Conservation (phyloP, 2,329 filamentous ascomycete species). For the Calonectria ilicicola region DNA sequence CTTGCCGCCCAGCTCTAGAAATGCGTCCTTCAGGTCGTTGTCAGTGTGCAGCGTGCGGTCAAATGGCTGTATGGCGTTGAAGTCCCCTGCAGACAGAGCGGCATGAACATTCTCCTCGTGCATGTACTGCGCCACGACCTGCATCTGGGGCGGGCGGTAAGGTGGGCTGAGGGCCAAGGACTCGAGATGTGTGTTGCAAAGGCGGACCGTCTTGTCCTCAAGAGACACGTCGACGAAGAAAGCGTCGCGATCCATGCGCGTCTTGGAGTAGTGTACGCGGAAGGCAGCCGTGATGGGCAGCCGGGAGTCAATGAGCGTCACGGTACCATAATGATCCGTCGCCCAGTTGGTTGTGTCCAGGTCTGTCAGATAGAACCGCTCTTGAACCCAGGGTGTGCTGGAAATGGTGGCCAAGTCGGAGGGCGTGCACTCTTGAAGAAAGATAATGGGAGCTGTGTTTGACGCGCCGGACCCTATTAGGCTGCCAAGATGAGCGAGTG, state of each 20-base stretch:
- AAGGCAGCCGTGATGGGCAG: slow-evolving; percentile 59
- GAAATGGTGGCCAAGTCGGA: slow-evolving; percentile 59
- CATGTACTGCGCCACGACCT: slow-evolving; percentile 57
- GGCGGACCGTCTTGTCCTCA: slow-evolving; percentile 50
- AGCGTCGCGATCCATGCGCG: slow-evolving; percentile 64
- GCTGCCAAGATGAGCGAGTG: slow-evolving; percentile 43
- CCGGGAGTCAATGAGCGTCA: slow-evolving; percentile 61
- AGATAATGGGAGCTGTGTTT: slow-evolving; percentile 53
- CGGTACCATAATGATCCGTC: slow-evolving; percentile 62
- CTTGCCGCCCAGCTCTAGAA: slow-evolving; percentile 61
- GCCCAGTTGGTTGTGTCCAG: slow-evolving; percentile 57
- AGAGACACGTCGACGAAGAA: slow-evolving; percentile 63
- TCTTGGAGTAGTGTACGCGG: slow-evolving; percentile 62
- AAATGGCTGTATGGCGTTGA: slow-evolving; percentile 69
- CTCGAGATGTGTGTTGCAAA: slow-evolving; percentile 70
- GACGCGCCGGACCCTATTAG: slow-evolving; percentile 14
- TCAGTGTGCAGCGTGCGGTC: slow-evolving; percentile 61
- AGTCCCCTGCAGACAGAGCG: slow-evolving; percentile 64
- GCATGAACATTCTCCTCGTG: slow-evolving; percentile 51
- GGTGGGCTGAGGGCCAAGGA: slow-evolving; percentile 62
- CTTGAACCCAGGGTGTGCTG: slow-evolving; percentile 58
- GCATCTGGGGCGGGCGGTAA: slow-evolving; percentile 61
- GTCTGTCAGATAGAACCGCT: slow-evolving; percentile 62
- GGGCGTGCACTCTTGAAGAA: slow-evolving; percentile 64
- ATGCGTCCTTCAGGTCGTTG: slow-evolving; percentile 64